Evolutionary conservation across 495 filamentous ascomycete genomes (phyloP), one percentile per base, ranked within the genome.

Genomic region (Hyaloscypha finlandica): DNA sequence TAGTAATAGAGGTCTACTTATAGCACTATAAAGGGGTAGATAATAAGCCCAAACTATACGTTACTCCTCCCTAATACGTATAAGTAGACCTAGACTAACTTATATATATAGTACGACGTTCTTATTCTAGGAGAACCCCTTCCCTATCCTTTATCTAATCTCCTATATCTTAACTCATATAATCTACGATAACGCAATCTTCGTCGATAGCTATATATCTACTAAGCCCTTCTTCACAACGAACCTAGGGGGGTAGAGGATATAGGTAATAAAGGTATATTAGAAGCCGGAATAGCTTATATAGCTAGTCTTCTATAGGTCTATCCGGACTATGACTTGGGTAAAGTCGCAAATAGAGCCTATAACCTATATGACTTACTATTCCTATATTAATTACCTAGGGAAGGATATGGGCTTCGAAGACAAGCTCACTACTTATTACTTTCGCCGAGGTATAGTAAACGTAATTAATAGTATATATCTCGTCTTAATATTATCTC

Each of bases 21-120:
- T 31, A 54, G 29, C 52, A 76, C 66, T 58, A 76, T 55, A 77
- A 77, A 69, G 72, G 72, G 33, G 61, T 61, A 51, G 74, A 77
- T 65, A 74, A 60, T 29, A 60, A 60, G 58, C 31, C 58, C 19
- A 76, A 74, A 67, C 74, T 68, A 70, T 77, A 74, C 39, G 66
- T 71, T 65, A 9, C 11, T 30, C 53, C 59, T 6, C 2, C 53
- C 59, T 6, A 12, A 33, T 25, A n/a, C 29, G 2, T 25, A 1
- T 25, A 25, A 1, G 19, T 62, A 37, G 53, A 55, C 25, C 68
- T 29, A 54, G 51, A 51, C 62, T 70, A 62, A 70, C 57, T 58
- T n/a, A 35, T 22, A 20, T 22, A 54, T 52, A 19, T 54, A 74
- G 65, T 31, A 74, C 65, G 14, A 70, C 59, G 31, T 74, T 74